Evolutionary conservation across 164 flowering plant genomes (phyloP).

Genomic region (Aristolochia fimbriata): DNA sequence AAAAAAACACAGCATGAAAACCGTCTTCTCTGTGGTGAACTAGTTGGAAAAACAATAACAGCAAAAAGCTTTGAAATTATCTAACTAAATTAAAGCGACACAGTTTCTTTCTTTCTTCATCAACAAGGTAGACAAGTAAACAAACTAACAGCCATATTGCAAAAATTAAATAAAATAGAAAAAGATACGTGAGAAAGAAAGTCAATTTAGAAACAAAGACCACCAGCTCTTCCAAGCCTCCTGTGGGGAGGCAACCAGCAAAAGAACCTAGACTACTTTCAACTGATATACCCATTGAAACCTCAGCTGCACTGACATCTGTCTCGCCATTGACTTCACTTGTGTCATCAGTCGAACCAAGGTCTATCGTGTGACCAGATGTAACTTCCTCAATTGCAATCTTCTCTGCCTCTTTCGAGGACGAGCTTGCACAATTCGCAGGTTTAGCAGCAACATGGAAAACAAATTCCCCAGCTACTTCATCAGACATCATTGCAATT

Average conservation of each 20-base stretch:
- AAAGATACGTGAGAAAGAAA: background rate
- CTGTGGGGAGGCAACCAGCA: conserved; percentile 15
- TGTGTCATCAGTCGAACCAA: conserved; percentile 15
- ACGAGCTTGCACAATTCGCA: conserved; percentile 10
- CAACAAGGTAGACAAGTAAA: background rate
- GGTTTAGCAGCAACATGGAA: conserved; percentile 4
- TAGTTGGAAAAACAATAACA: too few species aligned
- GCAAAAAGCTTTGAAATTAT: background rate
- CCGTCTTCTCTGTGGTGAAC: too few species aligned
- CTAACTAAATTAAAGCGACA: background rate
- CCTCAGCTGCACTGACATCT: conserved; percentile 8
- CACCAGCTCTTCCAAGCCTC: conserved; percentile 80
- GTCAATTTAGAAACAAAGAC: conserved; percentile 19
- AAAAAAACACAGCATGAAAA: too few species aligned
- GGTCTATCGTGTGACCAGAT: conserved; percentile 24
- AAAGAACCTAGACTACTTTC: conserved; percentile 14
- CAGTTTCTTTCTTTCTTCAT: background rate
- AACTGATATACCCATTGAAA: conserved; percentile 12
- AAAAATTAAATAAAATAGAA: background rate
- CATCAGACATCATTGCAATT: conserved; percentile 4
- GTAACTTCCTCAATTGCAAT: conserved; percentile 34
- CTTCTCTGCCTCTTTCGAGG: conserved; percentile 31
- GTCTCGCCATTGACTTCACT: conserved; percentile 13
- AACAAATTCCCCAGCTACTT: conserved; percentile 12
- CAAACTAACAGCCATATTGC: background rate